Conservation (phyloP, 192 early-diverging fungal genomes). For the Funneliformis mosseae region DNA sequence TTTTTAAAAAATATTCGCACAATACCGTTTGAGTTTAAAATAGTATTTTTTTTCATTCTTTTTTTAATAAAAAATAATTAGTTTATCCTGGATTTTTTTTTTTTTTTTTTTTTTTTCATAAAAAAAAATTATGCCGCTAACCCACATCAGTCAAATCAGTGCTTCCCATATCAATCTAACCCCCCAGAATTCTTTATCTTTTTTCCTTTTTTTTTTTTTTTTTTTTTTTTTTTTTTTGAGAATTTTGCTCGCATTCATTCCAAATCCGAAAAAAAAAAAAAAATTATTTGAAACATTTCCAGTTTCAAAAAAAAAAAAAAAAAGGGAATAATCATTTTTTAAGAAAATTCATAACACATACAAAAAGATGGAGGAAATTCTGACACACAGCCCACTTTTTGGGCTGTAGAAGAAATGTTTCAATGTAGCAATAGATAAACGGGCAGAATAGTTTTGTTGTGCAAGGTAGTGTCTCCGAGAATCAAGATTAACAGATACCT, state of each 20-base stretch:
- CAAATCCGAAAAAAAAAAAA: background rate
- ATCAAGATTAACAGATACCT: background rate
- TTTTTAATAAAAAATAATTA: no score
- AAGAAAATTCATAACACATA: background rate
- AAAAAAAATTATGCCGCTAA: background rate
- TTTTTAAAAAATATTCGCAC: background rate
- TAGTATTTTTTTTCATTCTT: background rate
- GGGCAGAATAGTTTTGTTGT: background rate
- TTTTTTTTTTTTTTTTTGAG: background rate
- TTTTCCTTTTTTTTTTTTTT: background rate
- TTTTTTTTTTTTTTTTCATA: background rate
- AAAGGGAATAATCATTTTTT: no score
- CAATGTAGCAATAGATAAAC: background rate
- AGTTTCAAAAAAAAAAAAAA: background rate
- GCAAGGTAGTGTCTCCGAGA: background rate
- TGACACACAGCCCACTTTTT: background rate
- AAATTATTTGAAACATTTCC: background rate
- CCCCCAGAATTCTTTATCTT: background rate
- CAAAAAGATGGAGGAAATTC: background rate
- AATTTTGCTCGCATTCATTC: background rate
- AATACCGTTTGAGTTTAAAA: background rate
- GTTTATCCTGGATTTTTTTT: background rate
- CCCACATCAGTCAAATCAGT: background rate
- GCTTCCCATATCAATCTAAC: background rate
- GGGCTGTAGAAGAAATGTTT: background rate